Evolutionary conservation across 352 stramenopile species (phyloP).

Genomic region (Pythium aristosporum): DNA sequence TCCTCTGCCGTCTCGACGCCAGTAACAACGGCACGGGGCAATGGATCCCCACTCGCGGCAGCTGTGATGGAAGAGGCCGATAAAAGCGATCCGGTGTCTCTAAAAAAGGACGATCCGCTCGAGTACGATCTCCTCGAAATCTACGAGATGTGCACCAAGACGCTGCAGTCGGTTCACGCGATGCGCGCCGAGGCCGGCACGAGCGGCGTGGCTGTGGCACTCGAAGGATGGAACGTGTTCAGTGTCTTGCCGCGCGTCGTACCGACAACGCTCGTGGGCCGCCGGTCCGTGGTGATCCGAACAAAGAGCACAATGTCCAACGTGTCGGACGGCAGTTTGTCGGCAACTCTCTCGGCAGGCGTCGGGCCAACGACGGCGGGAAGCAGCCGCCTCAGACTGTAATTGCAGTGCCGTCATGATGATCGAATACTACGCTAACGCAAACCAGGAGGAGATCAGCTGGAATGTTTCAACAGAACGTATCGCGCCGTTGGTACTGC

Average conservation of each 20-base stretch:
- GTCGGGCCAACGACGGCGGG: background rate
- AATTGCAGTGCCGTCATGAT: background rate
- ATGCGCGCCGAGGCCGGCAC: slow-evolving; percentile 63
- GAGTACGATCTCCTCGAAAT: slow-evolving; percentile 58
- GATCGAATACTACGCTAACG: background rate
- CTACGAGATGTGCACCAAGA: slow-evolving; percentile 50
- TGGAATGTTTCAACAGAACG: background rate
- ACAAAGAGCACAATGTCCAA: slow-evolving; percentile 36
- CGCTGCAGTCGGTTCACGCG: slow-evolving; percentile 51
- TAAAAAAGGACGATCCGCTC: slow-evolving; percentile 32
- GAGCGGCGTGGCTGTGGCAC: slow-evolving; percentile 49
- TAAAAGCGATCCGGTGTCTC: background rate
- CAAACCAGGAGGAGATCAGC: slow-evolving; percentile 3
- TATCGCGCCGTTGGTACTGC: background rate
- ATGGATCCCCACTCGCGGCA: background rate
- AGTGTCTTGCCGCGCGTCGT: slow-evolving; percentile 51
- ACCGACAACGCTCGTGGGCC: slow-evolving; percentile 20
- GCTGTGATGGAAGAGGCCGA: slow-evolving; percentile 5
- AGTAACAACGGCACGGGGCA: background rate
- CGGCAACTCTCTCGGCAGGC: background rate
- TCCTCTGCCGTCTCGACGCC: slow-evolving; percentile 22
- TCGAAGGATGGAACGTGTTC: slow-evolving; percentile 73
- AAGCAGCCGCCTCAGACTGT: background rate
- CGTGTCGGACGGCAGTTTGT: background rate
- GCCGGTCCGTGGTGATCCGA: slow-evolving; percentile 35